These are phyloP conservation scores for Agrocybe pediades DNA, from an alignment of 768 basidiomycete genomes.

Conservation along the genomic window DNA sequence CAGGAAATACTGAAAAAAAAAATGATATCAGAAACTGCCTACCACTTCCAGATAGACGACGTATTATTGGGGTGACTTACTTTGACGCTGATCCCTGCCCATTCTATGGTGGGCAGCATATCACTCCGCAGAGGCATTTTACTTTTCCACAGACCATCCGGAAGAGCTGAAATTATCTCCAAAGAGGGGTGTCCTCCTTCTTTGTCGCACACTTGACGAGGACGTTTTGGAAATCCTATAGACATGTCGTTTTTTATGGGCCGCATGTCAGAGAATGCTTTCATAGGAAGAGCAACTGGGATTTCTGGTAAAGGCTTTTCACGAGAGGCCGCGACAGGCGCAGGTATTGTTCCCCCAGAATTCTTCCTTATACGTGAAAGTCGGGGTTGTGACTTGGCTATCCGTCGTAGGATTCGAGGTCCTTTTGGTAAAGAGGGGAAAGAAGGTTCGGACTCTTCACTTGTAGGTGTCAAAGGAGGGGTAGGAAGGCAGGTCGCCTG, in stretches of 20 bases:
- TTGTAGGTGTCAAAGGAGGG: slow-evolving; percentile 52
- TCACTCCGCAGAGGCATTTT: slow-evolving; percentile 54
- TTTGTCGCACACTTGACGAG: slow-evolving; percentile 43
- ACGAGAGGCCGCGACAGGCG: slow-evolving; percentile 12
- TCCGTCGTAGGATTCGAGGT: slow-evolving; percentile 35
- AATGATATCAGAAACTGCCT: slow-evolving; percentile 9
- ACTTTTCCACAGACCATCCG: slow-evolving; percentile 70
- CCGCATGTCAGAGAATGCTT: slow-evolving; percentile 42
- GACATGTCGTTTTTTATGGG: slow-evolving; percentile 52
- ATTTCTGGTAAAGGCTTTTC: slow-evolving; percentile 46
- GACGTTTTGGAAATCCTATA: slow-evolving; percentile 74
- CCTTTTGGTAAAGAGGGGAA: slow-evolving; percentile 11
- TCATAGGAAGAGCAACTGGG: slow-evolving; percentile 33
- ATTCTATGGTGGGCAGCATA: slow-evolving; percentile 67
- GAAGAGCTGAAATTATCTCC: slow-evolving; percentile 49
- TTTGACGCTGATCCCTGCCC: slow-evolving; percentile 69
- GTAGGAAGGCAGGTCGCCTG: slow-evolving; percentile 40
- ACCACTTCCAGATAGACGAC: slow-evolving; percentile 4
- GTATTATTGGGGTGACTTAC: slow-evolving; percentile 47
- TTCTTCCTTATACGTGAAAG: slow-evolving; percentile 22
- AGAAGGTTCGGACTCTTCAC: slow-evolving; percentile 42
- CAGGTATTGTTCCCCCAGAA: slow-evolving; percentile 21
- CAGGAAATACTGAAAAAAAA: slow-evolving; percentile 60
- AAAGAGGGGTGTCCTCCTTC: slow-evolving; percentile 47
- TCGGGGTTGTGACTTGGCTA: slow-evolving; percentile 33